Evolutionary conservation across 2,329 filamentous ascomycete species (phyloP).

Genomic region (Stagonosporopsis cucurbitacearum): DNA sequence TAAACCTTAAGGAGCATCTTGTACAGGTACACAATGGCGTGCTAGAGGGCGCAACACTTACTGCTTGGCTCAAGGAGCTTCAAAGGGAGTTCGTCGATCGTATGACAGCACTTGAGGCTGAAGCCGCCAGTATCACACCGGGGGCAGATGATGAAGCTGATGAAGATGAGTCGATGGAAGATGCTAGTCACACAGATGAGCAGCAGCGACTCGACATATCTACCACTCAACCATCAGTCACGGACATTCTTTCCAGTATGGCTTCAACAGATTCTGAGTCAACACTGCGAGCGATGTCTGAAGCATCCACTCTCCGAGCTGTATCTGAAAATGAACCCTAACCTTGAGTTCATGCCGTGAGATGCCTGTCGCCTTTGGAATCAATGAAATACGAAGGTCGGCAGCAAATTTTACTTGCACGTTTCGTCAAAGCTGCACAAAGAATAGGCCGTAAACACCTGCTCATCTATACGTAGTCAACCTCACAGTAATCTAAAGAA

Average conservation of each 20-base stretch:
- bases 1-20: slow-evolving; percentile 75
- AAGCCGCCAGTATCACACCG: slow-evolving; percentile 31
- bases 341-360: background rate
- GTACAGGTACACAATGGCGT: slow-evolving; percentile 69
- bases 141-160: slow-evolving; percentile 24
- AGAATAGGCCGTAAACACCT: background rate
- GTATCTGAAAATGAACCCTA: slow-evolving; percentile 37
- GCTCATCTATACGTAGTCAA: background rate
- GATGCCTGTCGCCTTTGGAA: background rate
- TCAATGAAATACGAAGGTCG: background rate
- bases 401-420: too few species aligned
- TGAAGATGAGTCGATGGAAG: slow-evolving; percentile 24
- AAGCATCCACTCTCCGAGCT: slow-evolving; percentile 31
- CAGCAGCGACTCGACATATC: slow-evolving; percentile 22
- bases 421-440: too few species aligned
- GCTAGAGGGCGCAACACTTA: slow-evolving; percentile 69
- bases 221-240: slow-evolving; percentile 29
- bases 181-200: slow-evolving; percentile 12
- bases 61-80: slow-evolving; percentile 68
- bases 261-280: slow-evolving; percentile 28
- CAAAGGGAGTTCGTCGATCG: slow-evolving; percentile 76
- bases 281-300: slow-evolving; percentile 20
- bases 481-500: background rate
- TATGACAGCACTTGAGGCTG: slow-evolving; percentile 72
- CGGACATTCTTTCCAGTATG: slow-evolving; percentile 29